A percentile compares a stretch with the other conserved stretches of the same genome.
These are phyloP conservation scores for Kalmusia sp. DNA, from an alignment of 2,329 filamentous ascomycete genomes.

Conservation along the genomic window DNA sequence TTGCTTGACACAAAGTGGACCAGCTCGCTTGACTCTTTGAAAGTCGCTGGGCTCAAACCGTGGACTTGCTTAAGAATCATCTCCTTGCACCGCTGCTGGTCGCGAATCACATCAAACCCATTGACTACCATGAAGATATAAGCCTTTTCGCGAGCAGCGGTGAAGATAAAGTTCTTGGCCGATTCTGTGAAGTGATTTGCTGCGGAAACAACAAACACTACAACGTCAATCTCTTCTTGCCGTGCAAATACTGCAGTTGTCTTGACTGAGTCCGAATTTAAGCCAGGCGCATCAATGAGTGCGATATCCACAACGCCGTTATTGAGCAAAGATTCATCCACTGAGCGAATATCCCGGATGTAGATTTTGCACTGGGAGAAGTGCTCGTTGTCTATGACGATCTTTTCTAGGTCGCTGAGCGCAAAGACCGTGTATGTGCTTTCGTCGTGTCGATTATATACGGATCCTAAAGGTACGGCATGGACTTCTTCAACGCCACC, in stretches of 20 bases:
- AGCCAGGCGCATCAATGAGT: slow-evolving; percentile 91
- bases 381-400: slow-evolving; percentile 85
- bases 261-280: slow-evolving; percentile 96
- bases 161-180: slow-evolving; percentile 97
- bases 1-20: slow-evolving; percentile 99
- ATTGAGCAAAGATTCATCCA: slow-evolving; percentile 93
- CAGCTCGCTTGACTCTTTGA: slow-evolving; percentile 89
- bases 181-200: slow-evolving; percentile 98
- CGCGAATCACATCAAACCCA: slow-evolving; percentile 90
- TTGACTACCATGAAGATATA: slow-evolving; percentile 99
- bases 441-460: slow-evolving; percentile 90
- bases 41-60: slow-evolving; percentile 87
- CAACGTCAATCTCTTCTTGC: slow-evolving; percentile 98
- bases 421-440: slow-evolving; percentile 89
- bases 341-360: slow-evolving; percentile 84
- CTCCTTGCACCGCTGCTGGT: slow-evolving; percentile 89
- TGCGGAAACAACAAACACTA: slow-evolving; percentile 96
- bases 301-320: slow-evolving; percentile 98
- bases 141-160: slow-evolving; percentile 93
- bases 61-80: slow-evolving; percentile 91
- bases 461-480: slow-evolving; percentile 80
- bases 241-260: slow-evolving; percentile 96
- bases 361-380: slow-evolving; percentile 98
- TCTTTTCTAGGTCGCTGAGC: slow-evolving; percentile 80
- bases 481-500: slow-evolving; percentile 93